These are phyloP conservation scores for Lenwebbia sp. DNA, from an alignment of 345 rosid species.

Conservation along the genomic window DNA sequence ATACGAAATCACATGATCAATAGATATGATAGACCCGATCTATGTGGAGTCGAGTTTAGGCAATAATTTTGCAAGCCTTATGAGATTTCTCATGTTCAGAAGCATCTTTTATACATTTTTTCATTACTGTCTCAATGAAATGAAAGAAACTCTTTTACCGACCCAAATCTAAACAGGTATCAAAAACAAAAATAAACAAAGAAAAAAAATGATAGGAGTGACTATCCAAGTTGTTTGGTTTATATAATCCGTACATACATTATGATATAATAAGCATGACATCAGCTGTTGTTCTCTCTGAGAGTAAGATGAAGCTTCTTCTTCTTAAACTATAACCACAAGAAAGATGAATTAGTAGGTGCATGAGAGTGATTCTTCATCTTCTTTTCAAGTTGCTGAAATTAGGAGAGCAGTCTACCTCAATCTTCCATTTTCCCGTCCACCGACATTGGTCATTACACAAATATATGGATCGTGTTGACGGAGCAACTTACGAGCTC, in stretches of 20 bases:
- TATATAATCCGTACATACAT: neutral
- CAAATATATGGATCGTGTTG: neutral
- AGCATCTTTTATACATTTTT: neutral
- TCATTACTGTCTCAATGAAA: neutral
- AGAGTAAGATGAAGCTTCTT: neutral
- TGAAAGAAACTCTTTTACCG: neutral
- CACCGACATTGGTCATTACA: neutral
- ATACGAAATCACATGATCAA: neutral
- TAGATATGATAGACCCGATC: fast-evolving
- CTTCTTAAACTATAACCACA: neutral
- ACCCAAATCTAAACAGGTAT: neutral
- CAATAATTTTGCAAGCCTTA: no score
- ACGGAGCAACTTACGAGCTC: neutral
- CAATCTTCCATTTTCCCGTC: neutral
- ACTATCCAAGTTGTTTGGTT: neutral
- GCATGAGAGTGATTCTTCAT: neutral
- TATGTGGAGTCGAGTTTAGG: no score
- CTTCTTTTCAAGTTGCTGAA: neutral
- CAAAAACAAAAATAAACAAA: no score
- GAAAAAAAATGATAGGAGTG: no score
- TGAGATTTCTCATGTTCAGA: no score
- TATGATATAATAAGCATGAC: neutral
- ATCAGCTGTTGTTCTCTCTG: neutral
- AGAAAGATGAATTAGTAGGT: neutral
- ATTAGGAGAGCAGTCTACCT: neutral